Conservation (phyloP, 140 eudicot species). For the Eryngium alpinum region DNA sequence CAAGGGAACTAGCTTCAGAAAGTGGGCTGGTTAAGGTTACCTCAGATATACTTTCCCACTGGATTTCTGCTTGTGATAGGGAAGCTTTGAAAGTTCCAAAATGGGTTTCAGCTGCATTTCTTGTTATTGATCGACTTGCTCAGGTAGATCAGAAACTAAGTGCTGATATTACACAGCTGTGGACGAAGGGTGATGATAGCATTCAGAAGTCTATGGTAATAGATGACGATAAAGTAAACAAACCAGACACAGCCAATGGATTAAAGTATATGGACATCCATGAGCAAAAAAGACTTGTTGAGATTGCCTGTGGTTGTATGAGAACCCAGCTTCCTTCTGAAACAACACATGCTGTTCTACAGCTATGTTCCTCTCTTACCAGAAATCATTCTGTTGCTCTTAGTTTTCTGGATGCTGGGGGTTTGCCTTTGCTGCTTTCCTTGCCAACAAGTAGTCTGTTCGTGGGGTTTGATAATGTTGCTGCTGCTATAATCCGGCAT, state of each 20-base stretch:
- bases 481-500: conserved; percentile 82
- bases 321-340: conserved; percentile 76
- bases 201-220: conserved; percentile 48
- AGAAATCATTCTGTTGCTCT: conserved; percentile 85
- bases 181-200: conserved; percentile 50
- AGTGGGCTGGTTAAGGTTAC: conserved; percentile 77
- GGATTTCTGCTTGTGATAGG: conserved; percentile 44
- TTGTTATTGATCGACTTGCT: conserved; percentile 78
- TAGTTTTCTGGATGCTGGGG: conserved; percentile 74
- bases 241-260: conserved; percentile 30
- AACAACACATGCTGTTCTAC: conserved; percentile 87
- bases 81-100: conserved; percentile 54
- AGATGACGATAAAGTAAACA: conserved; percentile 65
- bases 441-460: conserved; percentile 83
- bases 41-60: conserved; percentile 58
- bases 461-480: conserved; percentile 85
- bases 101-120: conserved; percentile 95
- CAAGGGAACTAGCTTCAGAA: conserved; percentile 72
- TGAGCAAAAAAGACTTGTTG: conserved; percentile 78
- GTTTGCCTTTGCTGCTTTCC: conserved; percentile 71
- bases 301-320: conserved; percentile 65
- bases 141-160: conserved; percentile 72
- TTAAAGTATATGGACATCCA: conserved; percentile 46
- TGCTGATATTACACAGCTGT: conserved; percentile 55
- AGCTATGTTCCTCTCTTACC: conserved; percentile 80